Percentiles rank a stretch among this genome's conserved stretches.
Evolutionary conservation across 495 filamentous ascomycete species (phyloP).

Genomic region (Tuber brumale): DNA sequence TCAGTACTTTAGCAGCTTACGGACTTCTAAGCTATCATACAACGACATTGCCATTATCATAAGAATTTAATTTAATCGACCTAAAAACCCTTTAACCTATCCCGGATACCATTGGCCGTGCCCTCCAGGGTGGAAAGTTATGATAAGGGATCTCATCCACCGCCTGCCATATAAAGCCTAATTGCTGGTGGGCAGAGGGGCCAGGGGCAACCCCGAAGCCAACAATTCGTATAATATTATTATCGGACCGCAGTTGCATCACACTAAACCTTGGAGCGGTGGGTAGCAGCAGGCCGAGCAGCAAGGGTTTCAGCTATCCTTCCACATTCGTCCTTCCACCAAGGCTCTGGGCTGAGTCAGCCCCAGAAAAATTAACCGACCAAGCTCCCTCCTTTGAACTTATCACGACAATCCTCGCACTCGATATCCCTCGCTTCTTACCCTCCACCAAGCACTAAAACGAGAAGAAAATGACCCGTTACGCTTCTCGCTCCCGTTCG

Average conservation of each 20-base stretch:
- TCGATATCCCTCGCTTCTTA: neutral
- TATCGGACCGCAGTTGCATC: neutral
- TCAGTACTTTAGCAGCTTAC: no score
- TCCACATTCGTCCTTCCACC: neutral
- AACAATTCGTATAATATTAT: no score
- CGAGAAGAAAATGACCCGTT: slow-evolving; percentile 30
- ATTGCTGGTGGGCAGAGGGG: neutral
- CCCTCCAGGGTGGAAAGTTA: no score
- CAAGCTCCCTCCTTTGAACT: neutral
- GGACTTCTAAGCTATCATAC: no score
- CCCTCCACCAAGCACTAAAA: slow-evolving; percentile 1
- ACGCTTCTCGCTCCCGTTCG: slow-evolving; percentile 40
- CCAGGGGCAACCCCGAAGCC: no score
- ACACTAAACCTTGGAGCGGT: neutral
- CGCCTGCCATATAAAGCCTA: neutral
- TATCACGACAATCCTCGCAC: slow-evolving; percentile 9
- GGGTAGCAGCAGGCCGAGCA: neutral
- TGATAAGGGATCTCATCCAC: neutral
- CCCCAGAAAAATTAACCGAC: neutral
- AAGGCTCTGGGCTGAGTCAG: neutral
- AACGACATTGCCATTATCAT: neutral
- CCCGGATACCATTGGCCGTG: neutral
- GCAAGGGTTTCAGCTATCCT: neutral
- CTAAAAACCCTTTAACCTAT: neutral
- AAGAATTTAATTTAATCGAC: neutral